phyloP scores from a whole-genome alignment of 371 early-diverging fungal species.

The Mucor mucedo region DNA sequence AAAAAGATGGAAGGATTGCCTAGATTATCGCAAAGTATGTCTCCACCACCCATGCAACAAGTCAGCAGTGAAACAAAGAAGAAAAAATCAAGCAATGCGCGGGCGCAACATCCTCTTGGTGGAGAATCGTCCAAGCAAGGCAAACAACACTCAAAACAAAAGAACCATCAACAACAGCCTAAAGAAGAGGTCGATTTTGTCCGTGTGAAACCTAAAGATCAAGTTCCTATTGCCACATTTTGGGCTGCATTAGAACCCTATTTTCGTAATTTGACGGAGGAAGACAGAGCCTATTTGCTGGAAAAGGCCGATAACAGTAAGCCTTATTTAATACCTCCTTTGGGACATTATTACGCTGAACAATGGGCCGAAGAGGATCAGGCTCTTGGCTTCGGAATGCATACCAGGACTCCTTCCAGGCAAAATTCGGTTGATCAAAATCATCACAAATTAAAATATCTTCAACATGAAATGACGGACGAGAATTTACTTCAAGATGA shows the following conservation, averaged over 20 bases:
- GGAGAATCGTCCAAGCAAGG: constrained; percentile 1
- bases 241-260: constrained; percentile 86
- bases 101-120: constrained; percentile 6
- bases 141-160: constrained; percentile 10
- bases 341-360: constrained; percentile 79
- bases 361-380: constrained; percentile 86
- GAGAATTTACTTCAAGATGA: constrained; percentile 57
- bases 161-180: constrained; percentile 12
- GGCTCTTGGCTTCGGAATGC: background rate
- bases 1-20: constrained; percentile 34
- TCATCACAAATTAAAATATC: constrained; percentile 10
- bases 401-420: constrained; percentile 1
- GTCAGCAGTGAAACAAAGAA: constrained; percentile 24
- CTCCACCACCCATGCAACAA: constrained; percentile 35
- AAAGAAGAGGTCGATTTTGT: constrained; percentile 45
- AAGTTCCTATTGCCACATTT: constrained; percentile 81
- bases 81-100: constrained; percentile 11
- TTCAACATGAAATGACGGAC: constrained; percentile 35
- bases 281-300: constrained; percentile 75
- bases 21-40: constrained; percentile 25
- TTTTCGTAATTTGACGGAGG: constrained; percentile 78
- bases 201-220: constrained; percentile 60
- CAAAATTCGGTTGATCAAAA: background rate
- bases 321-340: constrained; percentile 73
- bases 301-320: constrained; percentile 70